A percentile compares a stretch with the other conserved stretches of the same genome.
Conservation (phyloP, 1,284 basidiomycete species). For the Erythrobasidium hasegawianum region DNA sequence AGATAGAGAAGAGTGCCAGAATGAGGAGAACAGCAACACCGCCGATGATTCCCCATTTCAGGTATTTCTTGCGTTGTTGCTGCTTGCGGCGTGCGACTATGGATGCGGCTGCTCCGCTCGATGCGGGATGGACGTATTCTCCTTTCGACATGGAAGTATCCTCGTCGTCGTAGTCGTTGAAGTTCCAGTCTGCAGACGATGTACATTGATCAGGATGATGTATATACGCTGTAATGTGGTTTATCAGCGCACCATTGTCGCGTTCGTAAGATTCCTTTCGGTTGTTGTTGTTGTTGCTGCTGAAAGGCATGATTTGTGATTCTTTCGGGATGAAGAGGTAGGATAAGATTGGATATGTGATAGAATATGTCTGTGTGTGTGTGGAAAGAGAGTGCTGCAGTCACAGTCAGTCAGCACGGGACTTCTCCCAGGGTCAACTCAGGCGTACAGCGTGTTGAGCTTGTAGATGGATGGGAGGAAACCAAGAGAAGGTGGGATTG, state of each 20-base stretch:
- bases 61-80: constrained; percentile 6
- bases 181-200: background rate
- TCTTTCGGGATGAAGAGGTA: background rate
- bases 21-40: constrained; percentile 11
- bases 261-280: constrained; percentile 5
- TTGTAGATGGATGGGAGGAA: too few relatives aligned
- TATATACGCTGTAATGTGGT: constrained; percentile 9
- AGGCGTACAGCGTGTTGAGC: too few relatives aligned
- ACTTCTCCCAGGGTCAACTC: too few relatives aligned
- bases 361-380: constrained; percentile 7
- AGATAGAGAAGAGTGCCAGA: constrained; percentile 14
- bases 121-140: constrained; percentile 7
- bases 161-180: background rate
- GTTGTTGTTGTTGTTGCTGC: constrained; percentile 14
- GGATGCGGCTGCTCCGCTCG: background rate
- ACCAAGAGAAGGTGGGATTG: too few relatives aligned
- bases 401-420: too few relatives aligned
- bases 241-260: constrained; percentile 15
- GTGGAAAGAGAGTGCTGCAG: too few relatives aligned
- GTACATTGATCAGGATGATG: background rate
- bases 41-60: constrained; percentile 15
- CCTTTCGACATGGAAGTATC: constrained; percentile 1
- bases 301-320: background rate
- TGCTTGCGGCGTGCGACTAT: constrained; percentile 9
- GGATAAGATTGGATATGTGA: background rate